A percentile compares a stretch with the other conserved stretches of the same genome.
Evolutionary conservation across 352 stramenopile species (phyloP).

Genomic region (Phytophthora chlamydospora): DNA sequence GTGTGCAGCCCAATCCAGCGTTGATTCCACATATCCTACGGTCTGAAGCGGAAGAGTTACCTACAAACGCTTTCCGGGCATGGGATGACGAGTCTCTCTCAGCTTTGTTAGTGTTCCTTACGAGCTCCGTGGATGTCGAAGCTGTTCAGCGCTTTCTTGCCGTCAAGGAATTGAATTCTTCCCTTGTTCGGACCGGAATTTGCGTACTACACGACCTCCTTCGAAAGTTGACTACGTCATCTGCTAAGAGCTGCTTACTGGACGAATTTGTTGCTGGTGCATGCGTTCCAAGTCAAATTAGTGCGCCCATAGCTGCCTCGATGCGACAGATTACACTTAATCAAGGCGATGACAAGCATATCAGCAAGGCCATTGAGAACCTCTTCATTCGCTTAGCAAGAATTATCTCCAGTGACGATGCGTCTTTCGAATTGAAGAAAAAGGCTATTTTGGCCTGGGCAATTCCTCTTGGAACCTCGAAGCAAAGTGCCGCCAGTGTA

Average conservation of each 20-base stretch:
- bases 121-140: slow-evolving; percentile 2
- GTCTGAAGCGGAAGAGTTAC: neutral
- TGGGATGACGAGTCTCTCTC: slow-evolving; percentile 8
- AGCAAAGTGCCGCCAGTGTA: neutral
- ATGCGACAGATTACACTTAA: neutral
- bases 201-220: slow-evolving; percentile 61
- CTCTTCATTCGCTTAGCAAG: slow-evolving; percentile 55
- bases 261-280: slow-evolving; percentile 33
- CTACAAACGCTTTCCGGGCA: neutral
- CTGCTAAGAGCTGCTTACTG: slow-evolving; percentile 47
- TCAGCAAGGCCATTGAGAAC: slow-evolving; percentile 53
- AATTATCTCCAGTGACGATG: slow-evolving; percentile 45
- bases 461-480: slow-evolving; percentile 21
- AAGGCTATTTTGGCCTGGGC: slow-evolving; percentile 53
- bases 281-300: slow-evolving; percentile 5
- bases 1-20: slow-evolving; percentile 20
- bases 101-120: slow-evolving; percentile 32
- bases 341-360: slow-evolving; percentile 9
- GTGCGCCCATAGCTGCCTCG: neutral
- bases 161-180: slow-evolving; percentile 15
- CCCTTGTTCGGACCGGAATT: slow-evolving; percentile 39
- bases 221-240: slow-evolving; percentile 55
- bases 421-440: slow-evolving; percentile 47
- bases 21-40: slow-evolving; percentile 12
- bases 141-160: slow-evolving; percentile 11